Evolutionary conservation across 106 monocot genomes (phyloP).

Genomic region (Ottelia alismoides): DNA sequence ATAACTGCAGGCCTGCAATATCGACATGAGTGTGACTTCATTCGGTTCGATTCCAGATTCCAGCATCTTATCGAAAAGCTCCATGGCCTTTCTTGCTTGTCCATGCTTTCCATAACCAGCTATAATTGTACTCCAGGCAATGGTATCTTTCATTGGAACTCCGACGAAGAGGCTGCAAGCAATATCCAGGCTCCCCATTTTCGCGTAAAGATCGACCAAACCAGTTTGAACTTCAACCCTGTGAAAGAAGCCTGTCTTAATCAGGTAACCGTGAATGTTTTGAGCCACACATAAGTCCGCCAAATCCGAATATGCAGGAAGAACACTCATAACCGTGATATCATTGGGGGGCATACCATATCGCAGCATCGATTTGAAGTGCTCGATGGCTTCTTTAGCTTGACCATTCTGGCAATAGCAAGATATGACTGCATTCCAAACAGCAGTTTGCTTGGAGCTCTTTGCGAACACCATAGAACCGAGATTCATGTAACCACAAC

Average conservation of each 20-base stretch:
- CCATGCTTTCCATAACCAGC: constrained; percentile 44
- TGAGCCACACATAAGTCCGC: constrained; percentile 28
- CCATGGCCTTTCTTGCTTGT: constrained; percentile 29
- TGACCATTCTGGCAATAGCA: constrained; percentile 20
- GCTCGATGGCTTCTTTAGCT: constrained; percentile 20
- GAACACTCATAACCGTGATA: constrained; percentile 48
- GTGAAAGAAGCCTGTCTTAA: constrained; percentile 24
- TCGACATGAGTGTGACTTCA: constrained; percentile 52
- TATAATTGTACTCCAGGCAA: constrained; percentile 68
- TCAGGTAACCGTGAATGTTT: constrained; percentile 44
- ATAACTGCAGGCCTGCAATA: constrained; percentile 66
- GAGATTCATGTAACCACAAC: constrained; percentile 18
- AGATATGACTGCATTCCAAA: constrained; percentile 75
- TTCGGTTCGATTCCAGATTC: constrained; percentile 43
- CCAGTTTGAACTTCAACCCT: constrained; percentile 32
- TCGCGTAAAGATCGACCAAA: constrained; percentile 55
- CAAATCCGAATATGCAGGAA: constrained; percentile 53
- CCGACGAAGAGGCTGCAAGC: constrained; percentile 39
- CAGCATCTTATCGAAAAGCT: constrained; percentile 47
- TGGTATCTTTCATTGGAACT: constrained; percentile 33
- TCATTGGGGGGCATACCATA: constrained; percentile 21
- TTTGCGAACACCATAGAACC: constrained; percentile 15
- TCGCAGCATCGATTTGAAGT: constrained; percentile 47
- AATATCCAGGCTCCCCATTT: constrained; percentile 37
- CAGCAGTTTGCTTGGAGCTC: constrained; percentile 32